Evolutionary conservation across 176 grass and related monocot genomes (phyloP).

Genomic region (Aechmea fasciata): DNA sequence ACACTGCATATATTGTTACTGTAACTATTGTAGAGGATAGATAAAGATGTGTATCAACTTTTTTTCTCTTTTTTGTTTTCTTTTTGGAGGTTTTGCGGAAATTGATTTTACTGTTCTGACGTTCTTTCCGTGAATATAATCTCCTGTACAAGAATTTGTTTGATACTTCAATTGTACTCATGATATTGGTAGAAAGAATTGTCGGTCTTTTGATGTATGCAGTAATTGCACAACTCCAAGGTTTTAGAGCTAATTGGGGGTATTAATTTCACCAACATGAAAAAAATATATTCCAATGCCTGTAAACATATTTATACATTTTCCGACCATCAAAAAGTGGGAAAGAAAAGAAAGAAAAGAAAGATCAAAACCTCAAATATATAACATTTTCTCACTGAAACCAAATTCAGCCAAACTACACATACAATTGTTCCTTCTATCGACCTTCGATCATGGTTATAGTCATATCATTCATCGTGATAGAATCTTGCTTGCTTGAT

Average conservation of each 20-base stretch:
- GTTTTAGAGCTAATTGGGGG: too few relatives aligned
- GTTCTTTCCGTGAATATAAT: neutral
- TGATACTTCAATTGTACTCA: neutral
- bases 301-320: neutral
- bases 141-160: neutral
- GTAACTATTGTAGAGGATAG: conserved; percentile 43
- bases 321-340: neutral
- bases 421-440: conserved; percentile 6
- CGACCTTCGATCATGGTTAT: conserved; percentile 47
- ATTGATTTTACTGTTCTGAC: neutral
- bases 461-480: conserved; percentile 23
- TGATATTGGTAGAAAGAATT: neutral
- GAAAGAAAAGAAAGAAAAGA: neutral
- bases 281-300: neutral
- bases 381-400: neutral
- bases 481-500: conserved; percentile 39
- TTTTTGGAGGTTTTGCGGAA: neutral
- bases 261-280: too few relatives aligned
- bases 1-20: conserved; percentile 41
- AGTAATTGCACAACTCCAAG: neutral
- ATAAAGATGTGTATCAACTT: neutral
- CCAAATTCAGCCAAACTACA: too few relatives aligned
- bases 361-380: neutral
- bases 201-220: neutral
- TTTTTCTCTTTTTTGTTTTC: neutral